These are phyloP conservation scores for Globisporangium emineosum DNA, from an alignment of 352 stramenopile genomes.

Conservation along the genomic window DNA sequence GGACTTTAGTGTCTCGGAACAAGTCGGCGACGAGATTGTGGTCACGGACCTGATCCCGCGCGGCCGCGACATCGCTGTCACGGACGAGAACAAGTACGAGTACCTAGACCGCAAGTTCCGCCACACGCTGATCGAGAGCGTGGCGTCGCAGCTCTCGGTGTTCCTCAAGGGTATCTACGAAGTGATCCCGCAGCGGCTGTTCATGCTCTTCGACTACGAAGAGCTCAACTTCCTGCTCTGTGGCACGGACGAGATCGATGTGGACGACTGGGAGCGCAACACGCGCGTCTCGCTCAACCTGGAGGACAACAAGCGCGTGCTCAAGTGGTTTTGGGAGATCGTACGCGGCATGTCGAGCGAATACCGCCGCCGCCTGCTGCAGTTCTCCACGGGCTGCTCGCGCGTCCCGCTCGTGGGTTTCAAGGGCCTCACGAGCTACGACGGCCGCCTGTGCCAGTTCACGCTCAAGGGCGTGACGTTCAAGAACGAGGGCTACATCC, in stretches of 20 bases:
- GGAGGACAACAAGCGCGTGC: constrained; percentile 19
- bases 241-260: constrained; percentile 91
- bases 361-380: constrained; percentile 64
- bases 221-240: constrained; percentile 96
- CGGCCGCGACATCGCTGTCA: constrained; percentile 82
- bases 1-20: constrained; percentile 57
- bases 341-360: constrained; percentile 86
- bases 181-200: constrained; percentile 90
- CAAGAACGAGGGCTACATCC: constrained; percentile 38
- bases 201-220: constrained; percentile 97
- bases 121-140: constrained; percentile 91
- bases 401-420: constrained; percentile 79
- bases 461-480: constrained; percentile 59
- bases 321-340: constrained; percentile 69
- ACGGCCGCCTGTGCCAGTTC: constrained; percentile 73
- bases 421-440: constrained; percentile 69
- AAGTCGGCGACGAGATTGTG: constrained; percentile 11
- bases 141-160: constrained; percentile 84
- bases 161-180: constrained; percentile 97
- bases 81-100: constrained; percentile 93
- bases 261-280: constrained; percentile 88
- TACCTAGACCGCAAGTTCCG: constrained; percentile 92
- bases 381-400: constrained; percentile 82
- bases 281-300: constrained; percentile 33
- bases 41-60: constrained; percentile 57